A percentile compares a stretch with the other conserved stretches of the same genome.
These are phyloP conservation scores for Conidiobolus incongruus DNA, from an alignment of 371 early-diverging fungal species.

Conservation along the genomic window DNA sequence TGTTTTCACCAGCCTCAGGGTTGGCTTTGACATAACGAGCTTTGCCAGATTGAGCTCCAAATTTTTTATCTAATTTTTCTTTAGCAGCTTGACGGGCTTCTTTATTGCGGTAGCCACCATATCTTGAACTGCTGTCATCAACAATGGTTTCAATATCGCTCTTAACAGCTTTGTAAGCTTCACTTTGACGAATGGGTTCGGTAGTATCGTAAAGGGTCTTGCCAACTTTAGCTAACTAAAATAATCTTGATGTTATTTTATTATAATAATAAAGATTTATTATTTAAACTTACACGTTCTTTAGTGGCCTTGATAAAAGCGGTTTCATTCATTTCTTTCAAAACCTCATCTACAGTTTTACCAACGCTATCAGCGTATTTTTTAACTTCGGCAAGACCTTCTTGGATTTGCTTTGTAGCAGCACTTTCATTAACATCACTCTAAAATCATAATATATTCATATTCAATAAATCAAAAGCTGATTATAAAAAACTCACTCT, in stretches of 20 bases:
- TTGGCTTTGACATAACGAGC: constrained; percentile 15
- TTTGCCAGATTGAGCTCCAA: not conserved
- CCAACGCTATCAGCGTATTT: constrained; percentile 55
- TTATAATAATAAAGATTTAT: too few species aligned
- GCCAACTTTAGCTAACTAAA: constrained; percentile 4
- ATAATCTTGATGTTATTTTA: too few species aligned
- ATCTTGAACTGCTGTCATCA: constrained; percentile 46
- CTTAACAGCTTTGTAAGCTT: constrained; percentile 39
- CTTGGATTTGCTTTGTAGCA: constrained; percentile 26
- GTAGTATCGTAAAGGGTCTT: constrained; percentile 35
- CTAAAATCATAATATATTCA: constrained; percentile 6
- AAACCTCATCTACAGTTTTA: constrained; percentile 41
- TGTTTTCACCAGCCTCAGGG: constrained; percentile 51
- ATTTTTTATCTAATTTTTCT: constrained; percentile 1
- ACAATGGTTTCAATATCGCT: constrained; percentile 44
- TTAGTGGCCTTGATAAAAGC: constrained; percentile 61
- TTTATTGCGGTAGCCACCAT: constrained; percentile 55
- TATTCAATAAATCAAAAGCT: not conserved
- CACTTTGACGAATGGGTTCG: constrained; percentile 52
- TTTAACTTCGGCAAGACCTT: constrained; percentile 52
- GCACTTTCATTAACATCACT: constrained; percentile 14
- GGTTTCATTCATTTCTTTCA: constrained; percentile 66
- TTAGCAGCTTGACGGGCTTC: constrained; percentile 24
- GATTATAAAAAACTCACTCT: constrained; percentile 16
- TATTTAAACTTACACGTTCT: constrained; percentile 31